Evolutionary conservation across 2,329 filamentous ascomycete species (phyloP).

Genomic region (Amylocarpus encephaloides): DNA sequence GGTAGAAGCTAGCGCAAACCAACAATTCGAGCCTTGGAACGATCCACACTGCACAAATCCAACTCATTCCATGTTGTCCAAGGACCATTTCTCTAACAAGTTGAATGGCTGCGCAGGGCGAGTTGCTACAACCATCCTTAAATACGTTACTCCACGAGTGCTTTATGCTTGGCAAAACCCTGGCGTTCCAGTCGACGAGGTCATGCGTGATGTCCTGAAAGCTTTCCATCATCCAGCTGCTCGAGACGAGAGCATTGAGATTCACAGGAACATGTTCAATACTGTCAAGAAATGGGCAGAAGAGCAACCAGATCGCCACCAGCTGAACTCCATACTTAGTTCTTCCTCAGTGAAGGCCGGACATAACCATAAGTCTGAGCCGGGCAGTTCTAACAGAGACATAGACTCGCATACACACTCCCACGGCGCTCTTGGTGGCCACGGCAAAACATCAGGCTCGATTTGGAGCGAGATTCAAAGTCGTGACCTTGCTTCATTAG

Average conservation of each 20-base stretch:
- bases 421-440: constrained; percentile 35
- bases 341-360: constrained; percentile 78
- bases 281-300: constrained; percentile 78
- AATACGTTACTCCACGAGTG: constrained; percentile 81
- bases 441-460: constrained; percentile 51
- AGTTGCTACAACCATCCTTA: constrained; percentile 67
- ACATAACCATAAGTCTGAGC: constrained; percentile 62
- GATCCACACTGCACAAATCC: constrained; percentile 69
- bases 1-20: constrained; percentile 61
- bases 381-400: constrained; percentile 22
- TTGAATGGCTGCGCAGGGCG: constrained; percentile 72
- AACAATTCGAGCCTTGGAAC: constrained; percentile 75
- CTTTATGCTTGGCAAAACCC: constrained; percentile 92
- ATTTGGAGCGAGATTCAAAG: constrained; percentile 57
- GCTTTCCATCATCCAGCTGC: constrained; percentile 89
- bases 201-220: constrained; percentile 71
- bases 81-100: constrained; percentile 77
- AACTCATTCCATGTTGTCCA: constrained; percentile 76
- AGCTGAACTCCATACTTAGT: constrained; percentile 68
- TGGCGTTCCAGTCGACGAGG: constrained; percentile 73
- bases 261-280: constrained; percentile 83
- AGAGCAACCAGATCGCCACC: constrained; percentile 57
- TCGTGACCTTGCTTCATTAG: constrained; percentile 51
- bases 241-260: constrained; percentile 67
- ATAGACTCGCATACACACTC: constrained; percentile 24